Base-by-base conservation (phyloP, 2,329 filamentous ascomycete species). In the Pseudocercospora crystallina region DNA sequence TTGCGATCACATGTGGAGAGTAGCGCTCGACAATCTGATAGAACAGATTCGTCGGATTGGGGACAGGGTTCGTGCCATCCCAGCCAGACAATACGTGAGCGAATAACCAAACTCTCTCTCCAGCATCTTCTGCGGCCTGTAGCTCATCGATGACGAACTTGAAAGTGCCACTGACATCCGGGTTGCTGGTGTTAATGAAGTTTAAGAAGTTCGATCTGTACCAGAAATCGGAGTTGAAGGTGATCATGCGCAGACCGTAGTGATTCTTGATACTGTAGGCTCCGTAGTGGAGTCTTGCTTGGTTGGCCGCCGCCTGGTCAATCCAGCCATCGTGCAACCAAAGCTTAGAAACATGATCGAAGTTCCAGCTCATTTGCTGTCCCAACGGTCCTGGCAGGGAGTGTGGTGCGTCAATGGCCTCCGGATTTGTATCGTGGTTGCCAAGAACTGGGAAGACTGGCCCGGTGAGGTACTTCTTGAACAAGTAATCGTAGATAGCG, bases 261-360 rank as follows among this genome's bases (percentile, higher is more conserved):
- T 79, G 75, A 8, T 76, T 80, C 54, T 78, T 76, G 44, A 81
- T 70, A 0, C 75, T 77, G 61, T 82, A 83, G 0, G 74, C 80
- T 10, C 74, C 79, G 52, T 82, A 82, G 59, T 83, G 80, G 5
- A 73, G 66, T 2, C 72, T 65, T 2, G 80, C 80, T 60, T 80
- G 61, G 2, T 69, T 63, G 1, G 75, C 77, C 4, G 73, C 71
- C 11, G 68, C 58, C 9, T 65, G 62, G 51, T 73, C 71, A 43
- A 83, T 73, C 79, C 80, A 83, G 13, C 76, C 76, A 51, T 81
- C 76, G 49, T 81, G 74, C 56, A 76, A 69, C 80, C 80, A 82
- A 0, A 82, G 67, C 10, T 66, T 68, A n/a, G 79, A 71, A 12
- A 82, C 69, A 56, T 82, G 79, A 20, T 80, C 70, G 56, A 78